A percentile compares a stretch with the other conserved stretches of the same genome.
phyloP scores from a whole-genome alignment of 2,329 filamentous ascomycete genomes.

The Thermoascus crustaceus region DNA sequence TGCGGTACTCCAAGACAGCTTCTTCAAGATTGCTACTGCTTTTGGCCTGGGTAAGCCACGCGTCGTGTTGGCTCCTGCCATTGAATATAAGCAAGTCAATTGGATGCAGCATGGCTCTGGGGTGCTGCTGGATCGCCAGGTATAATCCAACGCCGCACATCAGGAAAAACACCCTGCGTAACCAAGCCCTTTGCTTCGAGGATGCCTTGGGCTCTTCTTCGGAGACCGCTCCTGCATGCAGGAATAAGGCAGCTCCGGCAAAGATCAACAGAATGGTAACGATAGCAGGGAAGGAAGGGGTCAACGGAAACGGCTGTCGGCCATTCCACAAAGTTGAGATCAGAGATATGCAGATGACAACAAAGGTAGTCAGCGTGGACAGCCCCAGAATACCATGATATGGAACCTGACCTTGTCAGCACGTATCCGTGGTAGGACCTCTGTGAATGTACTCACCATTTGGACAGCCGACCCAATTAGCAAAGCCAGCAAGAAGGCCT shows the following conservation, averaged over 20 bases:
- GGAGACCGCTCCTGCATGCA: conserved; percentile 18
- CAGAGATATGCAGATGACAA: conserved; percentile 27
- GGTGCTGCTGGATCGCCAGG: conserved; percentile 34
- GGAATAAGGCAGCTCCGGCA: conserved; percentile 20
- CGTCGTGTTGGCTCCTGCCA: conserved; percentile 40
- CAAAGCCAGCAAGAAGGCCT: conserved; percentile 26
- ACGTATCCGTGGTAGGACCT: background rate
- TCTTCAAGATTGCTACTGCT: conserved; percentile 41
- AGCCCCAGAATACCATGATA: conserved; percentile 33
- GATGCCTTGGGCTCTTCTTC: conserved; percentile 23
- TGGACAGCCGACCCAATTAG: conserved; percentile 30
- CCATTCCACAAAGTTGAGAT: conserved; percentile 25
- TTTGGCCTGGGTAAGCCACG: conserved; percentile 41
- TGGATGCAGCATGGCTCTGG: conserved; percentile 41
- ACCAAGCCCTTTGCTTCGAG: conserved; percentile 18
- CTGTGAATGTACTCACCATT: conserved; percentile 25
- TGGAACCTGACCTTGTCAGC: conserved; percentile 25
- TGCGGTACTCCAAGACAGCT: conserved; percentile 45
- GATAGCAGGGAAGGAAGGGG: conserved; percentile 19
- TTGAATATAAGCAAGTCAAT: conserved; percentile 48
- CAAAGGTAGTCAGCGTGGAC: conserved; percentile 27
- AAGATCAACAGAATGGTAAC: conserved; percentile 25
- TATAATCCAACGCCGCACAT: conserved; percentile 37
- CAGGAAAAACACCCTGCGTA: conserved; percentile 32
- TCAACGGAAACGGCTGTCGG: conserved; percentile 24